Conservation (phyloP, 176 grass and related monocot species). For the Saccharum spontaneum region DNA sequence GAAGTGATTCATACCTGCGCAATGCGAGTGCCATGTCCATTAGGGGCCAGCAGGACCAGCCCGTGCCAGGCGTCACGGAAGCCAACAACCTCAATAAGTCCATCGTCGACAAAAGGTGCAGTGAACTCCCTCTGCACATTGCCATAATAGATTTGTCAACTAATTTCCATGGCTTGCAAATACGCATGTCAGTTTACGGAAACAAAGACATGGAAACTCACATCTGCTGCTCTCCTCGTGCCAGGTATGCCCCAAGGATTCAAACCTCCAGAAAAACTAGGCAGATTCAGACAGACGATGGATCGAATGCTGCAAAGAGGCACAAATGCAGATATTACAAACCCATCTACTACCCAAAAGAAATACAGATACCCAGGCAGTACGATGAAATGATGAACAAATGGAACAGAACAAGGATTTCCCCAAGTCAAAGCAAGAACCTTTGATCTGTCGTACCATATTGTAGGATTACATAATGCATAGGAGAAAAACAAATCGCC, state of each 20-base stretch:
- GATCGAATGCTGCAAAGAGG: slow-evolving; percentile 61
- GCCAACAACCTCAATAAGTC: slow-evolving; percentile 79
- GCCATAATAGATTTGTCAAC: not conserved
- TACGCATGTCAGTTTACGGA: not conserved
- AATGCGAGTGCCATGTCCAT: slow-evolving; percentile 83
- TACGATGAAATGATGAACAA: slow-evolving; percentile 9
- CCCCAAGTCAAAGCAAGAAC: not conserved
- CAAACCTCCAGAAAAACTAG: slow-evolving; percentile 75
- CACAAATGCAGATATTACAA: not conserved
- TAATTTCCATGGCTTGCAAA: not conserved
- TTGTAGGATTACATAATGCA: not conserved
- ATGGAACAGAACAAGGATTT: not conserved
- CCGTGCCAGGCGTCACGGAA: slow-evolving; percentile 96
- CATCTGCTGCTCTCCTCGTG: slow-evolving; percentile 41
- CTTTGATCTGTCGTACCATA: not conserved
- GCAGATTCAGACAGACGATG: slow-evolving; percentile 69
- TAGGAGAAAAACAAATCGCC: slow-evolving; percentile 1
- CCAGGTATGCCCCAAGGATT: slow-evolving; percentile 71
- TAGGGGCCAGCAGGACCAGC: slow-evolving; percentile 77
- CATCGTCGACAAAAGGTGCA: slow-evolving; percentile 71
- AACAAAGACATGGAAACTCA: slow-evolving; percentile 19
- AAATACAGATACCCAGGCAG: not conserved
- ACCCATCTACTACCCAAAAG: slow-evolving; percentile 7
- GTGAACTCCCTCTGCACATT: slow-evolving; percentile 65
- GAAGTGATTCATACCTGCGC: slow-evolving; percentile 55